Conservation (phyloP, 2,329 filamentous ascomycete genomes). For the Lizonia empirigonia region DNA sequence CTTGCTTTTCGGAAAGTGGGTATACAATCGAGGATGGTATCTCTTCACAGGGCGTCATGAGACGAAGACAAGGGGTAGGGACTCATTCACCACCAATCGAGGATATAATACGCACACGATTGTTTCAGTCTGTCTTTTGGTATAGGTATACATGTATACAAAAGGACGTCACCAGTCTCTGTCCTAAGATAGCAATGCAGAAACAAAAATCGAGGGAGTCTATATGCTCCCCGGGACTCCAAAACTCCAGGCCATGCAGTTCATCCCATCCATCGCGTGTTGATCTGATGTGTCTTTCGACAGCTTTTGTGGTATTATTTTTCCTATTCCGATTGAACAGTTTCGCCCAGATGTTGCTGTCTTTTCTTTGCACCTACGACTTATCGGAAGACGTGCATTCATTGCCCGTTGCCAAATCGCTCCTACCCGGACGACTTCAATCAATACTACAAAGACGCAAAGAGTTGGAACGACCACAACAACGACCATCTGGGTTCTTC, state of each 20-base stretch:
- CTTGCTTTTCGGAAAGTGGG: too few species aligned
- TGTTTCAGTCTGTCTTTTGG: conserved; percentile 5
- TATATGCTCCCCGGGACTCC: conserved; percentile 4
- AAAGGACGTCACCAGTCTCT: conserved; percentile 2
- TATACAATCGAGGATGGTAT: too few species aligned
- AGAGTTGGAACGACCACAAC: neutral
- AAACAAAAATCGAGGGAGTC: neutral
- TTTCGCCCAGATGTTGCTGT: neutral
- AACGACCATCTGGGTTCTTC: too few species aligned
- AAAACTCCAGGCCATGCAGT: conserved; percentile 18
- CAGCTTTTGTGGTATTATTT: neutral
- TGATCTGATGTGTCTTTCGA: neutral
- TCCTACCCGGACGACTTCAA: too few species aligned
- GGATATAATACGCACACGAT: neutral
- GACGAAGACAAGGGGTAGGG: too few species aligned
- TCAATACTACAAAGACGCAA: neutral
- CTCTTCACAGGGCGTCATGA: too few species aligned
- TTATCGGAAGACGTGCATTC: neutral
- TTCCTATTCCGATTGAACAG: neutral
- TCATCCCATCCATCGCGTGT: neutral
- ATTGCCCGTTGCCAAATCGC: too few species aligned
- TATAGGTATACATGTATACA: conserved; percentile 8
- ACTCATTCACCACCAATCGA: too few species aligned
- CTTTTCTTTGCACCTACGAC: neutral
- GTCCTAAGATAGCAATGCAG: neutral